Conservation (phyloP, 768 basidiomycete species). For the Russula compacta region DNA sequence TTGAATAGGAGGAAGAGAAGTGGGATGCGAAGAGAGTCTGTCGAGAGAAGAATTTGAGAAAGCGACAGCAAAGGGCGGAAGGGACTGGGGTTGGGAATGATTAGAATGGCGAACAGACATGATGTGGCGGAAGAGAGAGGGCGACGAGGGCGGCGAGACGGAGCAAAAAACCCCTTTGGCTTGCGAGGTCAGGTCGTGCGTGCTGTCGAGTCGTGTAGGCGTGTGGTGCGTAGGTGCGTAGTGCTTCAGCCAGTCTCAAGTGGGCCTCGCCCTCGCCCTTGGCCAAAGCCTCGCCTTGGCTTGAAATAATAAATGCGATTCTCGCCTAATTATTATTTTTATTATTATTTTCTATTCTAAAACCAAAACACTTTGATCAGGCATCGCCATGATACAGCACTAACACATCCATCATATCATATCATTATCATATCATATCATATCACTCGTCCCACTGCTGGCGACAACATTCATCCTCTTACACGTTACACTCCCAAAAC, state of each 20-base stretch:
- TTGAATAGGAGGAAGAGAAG: slow-evolving; percentile 60
- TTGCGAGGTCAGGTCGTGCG: neutral
- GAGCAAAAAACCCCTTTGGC: neutral
- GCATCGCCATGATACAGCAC: too few relatives aligned
- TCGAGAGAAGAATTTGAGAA: slow-evolving; percentile 52
- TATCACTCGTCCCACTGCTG: neutral
- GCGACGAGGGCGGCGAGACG: neutral
- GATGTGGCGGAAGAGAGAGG: slow-evolving; percentile 1
- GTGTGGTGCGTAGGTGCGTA: too few relatives aligned
- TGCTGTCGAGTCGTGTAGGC: neutral
- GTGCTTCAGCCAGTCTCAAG: too few relatives aligned
- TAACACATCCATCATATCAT: neutral
- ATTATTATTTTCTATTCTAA: neutral
- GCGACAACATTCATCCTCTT: too few relatives aligned
- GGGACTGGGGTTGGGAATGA: slow-evolving; percentile 45
- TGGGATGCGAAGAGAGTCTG: slow-evolving; percentile 41
- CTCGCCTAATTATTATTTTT: neutral
- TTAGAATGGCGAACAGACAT: slow-evolving; percentile 32
- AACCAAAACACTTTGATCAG: too few relatives aligned
- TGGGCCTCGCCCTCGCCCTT: too few relatives aligned
- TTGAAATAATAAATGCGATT: neutral
- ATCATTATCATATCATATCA: neutral
- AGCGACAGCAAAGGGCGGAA: slow-evolving; percentile 73
- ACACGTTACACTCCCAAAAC: slow-evolving; percentile 5
- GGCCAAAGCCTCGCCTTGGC: neutral